phyloP scores from a whole-genome alignment of 2,329 filamentous ascomycete genomes.

The Paraphoma chrysanthemicola region DNA sequence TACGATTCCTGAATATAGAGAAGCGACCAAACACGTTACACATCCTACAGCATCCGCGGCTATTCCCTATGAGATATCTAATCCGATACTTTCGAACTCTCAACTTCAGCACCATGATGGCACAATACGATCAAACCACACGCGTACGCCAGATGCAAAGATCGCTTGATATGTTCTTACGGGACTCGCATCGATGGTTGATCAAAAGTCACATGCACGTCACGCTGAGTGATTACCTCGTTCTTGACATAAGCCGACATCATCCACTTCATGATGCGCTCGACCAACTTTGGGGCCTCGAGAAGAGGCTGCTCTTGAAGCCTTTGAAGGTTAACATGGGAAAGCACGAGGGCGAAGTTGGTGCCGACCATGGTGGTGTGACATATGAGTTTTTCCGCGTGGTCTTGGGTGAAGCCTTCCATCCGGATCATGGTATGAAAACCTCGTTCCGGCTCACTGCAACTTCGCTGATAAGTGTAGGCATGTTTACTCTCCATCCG shows the following conservation, averaged over 20 bases:
- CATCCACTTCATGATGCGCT: constrained; percentile 60
- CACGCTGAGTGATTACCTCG: constrained; percentile 49
- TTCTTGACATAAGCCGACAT: constrained; percentile 53
- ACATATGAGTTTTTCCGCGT: constrained; percentile 96
- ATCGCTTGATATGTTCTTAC: constrained; percentile 30
- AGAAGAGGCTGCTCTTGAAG: constrained; percentile 80
- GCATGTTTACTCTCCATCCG: constrained; percentile 79
- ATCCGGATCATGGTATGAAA: constrained; percentile 72
- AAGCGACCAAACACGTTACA: constrained; percentile 70
- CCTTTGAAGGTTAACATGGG: constrained; percentile 90
- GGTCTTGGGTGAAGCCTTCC: constrained; percentile 78
- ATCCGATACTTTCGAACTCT: constrained; percentile 87
- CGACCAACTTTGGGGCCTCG: constrained; percentile 87
- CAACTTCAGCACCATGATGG: constrained; percentile 86
- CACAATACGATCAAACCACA: constrained; percentile 67
- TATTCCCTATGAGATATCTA: constrained; percentile 76
- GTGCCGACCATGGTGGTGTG: constrained; percentile 91
- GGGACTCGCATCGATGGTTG: constrained; percentile 29
- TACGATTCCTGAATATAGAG: constrained; percentile 70
- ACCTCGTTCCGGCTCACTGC: neutral
- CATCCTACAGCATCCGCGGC: constrained; percentile 78
- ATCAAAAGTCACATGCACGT: constrained; percentile 43
- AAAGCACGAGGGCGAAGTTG: constrained; percentile 80
- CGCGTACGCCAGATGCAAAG: constrained; percentile 36
- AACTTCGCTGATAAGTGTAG: constrained; percentile 34